A percentile compares a stretch with the other conserved stretches of the same genome.
phyloP scores from a whole-genome alignment of 2,329 filamentous ascomycete genomes.

The Tolypocladium cylindrosporum region DNA sequence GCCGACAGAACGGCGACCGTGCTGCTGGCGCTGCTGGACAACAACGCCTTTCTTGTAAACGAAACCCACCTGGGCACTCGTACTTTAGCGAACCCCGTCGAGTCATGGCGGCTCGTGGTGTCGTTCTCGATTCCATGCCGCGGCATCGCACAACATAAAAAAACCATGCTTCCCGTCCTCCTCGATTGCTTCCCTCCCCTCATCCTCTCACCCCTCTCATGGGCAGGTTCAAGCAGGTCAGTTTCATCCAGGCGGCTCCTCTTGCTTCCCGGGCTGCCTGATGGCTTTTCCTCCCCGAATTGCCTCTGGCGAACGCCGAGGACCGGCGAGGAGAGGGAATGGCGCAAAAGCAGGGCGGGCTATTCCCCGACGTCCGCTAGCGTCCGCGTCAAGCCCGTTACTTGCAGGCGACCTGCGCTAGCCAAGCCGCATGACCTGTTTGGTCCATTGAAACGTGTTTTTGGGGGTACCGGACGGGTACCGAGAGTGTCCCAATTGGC shows the following conservation, averaged over 20 bases:
- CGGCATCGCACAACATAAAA: not conserved
- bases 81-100: not conserved
- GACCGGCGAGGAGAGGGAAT: slow-evolving; percentile 1
- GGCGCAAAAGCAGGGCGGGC: not conserved
- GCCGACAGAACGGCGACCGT: not conserved
- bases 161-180: not conserved
- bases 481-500: not conserved
- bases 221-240: not conserved
- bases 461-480: not conserved
- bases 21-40: not conserved
- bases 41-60: not conserved
- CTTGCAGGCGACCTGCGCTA: not conserved
- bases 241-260: not conserved
- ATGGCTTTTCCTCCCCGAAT: not conserved
- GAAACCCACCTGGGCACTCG: not conserved
- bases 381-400: not conserved
- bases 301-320: not conserved
- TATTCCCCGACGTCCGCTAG: slow-evolving; percentile 1
- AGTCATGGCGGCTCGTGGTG: not conserved
- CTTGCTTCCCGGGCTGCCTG: not conserved
- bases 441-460: not conserved
- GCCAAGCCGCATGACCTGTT: not conserved
- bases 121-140: not conserved
- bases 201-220: not conserved
- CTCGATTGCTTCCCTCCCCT: not conserved